Conservation (phyloP, 225 moss, liverwort and hornwort species). For the Takakia lepidozioides region DNA sequence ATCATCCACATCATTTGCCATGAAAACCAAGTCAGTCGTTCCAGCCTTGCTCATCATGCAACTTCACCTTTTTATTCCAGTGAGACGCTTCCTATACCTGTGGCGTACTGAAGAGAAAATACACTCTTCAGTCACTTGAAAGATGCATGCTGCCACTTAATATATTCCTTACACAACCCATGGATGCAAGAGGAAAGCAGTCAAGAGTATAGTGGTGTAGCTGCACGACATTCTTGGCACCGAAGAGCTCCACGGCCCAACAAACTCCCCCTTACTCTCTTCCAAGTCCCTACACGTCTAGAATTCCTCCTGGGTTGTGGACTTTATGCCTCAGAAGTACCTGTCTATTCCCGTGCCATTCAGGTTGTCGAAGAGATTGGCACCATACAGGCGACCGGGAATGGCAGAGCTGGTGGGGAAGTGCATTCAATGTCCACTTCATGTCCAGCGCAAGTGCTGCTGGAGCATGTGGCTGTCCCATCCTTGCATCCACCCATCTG, state of each 20-base stretch:
- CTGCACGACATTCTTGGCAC: neutral
- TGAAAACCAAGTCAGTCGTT: too few species aligned
- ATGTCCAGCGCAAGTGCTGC: conserved; percentile 59
- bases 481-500: conserved; percentile 94
- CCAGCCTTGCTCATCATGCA: conserved; percentile 5
- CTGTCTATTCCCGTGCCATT: conserved; percentile 89
- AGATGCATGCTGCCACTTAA: too few species aligned
- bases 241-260: neutral
- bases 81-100: neutral
- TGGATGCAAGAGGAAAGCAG: too few species aligned
- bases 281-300: too few species aligned
- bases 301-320: neutral
- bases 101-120: neutral
- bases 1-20: too few species aligned
- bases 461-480: conserved; percentile 36
- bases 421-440: too few species aligned
- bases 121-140: too few species aligned
- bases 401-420: conserved; percentile 70
- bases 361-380: conserved; percentile 67
- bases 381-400: conserved; percentile 92
- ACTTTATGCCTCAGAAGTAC: too few species aligned
- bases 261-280: too few species aligned
- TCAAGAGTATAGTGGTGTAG: too few species aligned
- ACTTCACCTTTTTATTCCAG: too few species aligned
- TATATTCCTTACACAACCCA: too few species aligned